A percentile compares a stretch with the other conserved stretches of the same genome.
phyloP scores from a whole-genome alignment of 495 filamentous ascomycete genomes.

The Terfezia claveryi region DNA sequence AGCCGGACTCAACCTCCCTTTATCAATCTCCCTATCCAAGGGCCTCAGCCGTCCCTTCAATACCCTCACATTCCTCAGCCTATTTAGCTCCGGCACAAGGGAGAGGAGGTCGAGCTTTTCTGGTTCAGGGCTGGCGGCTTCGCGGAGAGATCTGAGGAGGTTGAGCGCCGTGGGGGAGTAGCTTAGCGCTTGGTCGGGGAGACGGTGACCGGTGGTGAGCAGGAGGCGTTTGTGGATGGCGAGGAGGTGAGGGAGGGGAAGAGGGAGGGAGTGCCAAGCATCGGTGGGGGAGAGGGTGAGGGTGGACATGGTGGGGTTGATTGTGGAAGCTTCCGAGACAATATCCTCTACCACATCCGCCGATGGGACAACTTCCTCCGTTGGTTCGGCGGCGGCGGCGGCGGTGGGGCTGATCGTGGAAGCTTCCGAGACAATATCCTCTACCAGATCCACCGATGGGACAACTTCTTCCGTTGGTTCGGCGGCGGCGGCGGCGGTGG shows the following conservation, averaged over 20 bases:
- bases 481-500: too few relatives aligned
- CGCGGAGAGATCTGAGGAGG: neutral
- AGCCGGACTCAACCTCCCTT: neutral
- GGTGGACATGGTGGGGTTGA: too few relatives aligned
- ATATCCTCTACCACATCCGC: too few relatives aligned
- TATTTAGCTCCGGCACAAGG: slow-evolving; percentile 47
- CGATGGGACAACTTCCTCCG: too few relatives aligned
- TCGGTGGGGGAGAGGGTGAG: neutral
- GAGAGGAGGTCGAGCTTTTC: slow-evolving; percentile 38
- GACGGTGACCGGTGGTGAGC: neutral
- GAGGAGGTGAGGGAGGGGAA: neutral
- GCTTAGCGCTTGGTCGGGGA: neutral
- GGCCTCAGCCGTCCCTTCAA: neutral
- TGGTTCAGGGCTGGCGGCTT: slow-evolving; percentile 41
- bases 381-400: too few relatives aligned
- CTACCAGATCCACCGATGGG: too few relatives aligned
- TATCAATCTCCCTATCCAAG: neutral
- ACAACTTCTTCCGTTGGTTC: too few relatives aligned
- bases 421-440: too few relatives aligned
- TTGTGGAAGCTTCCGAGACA: too few relatives aligned
- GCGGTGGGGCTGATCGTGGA: too few relatives aligned
- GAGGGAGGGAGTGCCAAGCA: neutral
- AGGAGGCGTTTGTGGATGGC: neutral
- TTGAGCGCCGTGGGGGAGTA: neutral
- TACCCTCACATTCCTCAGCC: slow-evolving; percentile 40